Evolutionary conservation across 106 monocot genomes (phyloP).

Genomic region (Dactylorhiza incarnata): DNA sequence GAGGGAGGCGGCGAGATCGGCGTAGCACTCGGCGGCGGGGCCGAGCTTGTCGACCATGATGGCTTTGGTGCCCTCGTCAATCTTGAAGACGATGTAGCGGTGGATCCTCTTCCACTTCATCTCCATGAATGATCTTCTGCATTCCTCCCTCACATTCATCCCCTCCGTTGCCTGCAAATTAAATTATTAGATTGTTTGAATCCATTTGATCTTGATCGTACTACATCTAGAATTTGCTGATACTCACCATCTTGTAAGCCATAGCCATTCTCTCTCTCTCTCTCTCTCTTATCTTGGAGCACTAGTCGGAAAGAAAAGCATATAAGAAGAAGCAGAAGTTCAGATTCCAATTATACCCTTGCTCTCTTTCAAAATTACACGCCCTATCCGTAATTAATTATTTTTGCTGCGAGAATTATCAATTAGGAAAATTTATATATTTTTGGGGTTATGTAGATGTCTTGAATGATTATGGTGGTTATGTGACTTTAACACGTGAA

Average conservation of each 20-base stretch:
- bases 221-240: not conserved
- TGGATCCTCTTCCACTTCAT: slow-evolving; percentile 58
- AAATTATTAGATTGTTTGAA: not conserved
- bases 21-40: slow-evolving; percentile 41
- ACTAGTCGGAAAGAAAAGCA: not conserved
- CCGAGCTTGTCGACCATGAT: slow-evolving; percentile 68
- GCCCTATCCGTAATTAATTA: too few relatives aligned
- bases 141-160: slow-evolving; percentile 57
- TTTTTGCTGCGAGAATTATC: too few relatives aligned
- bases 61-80: slow-evolving; percentile 40
- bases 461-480: too few relatives aligned
- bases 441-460: too few relatives aligned
- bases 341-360: not conserved
- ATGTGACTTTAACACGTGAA: too few relatives aligned
- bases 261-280: slow-evolving; percentile 1
- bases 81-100: slow-evolving; percentile 56
- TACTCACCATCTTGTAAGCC: slow-evolving; percentile 8
- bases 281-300: not conserved
- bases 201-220: not conserved
- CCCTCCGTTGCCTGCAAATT: slow-evolving; percentile 35
- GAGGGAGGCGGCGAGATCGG: slow-evolving; percentile 39
- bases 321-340: not conserved
- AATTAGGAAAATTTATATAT: too few relatives aligned
- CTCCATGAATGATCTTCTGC: slow-evolving; percentile 46
- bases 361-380: not conserved